Base-by-base conservation (phyloP, 2,329 filamentous ascomycete species). In the Pyrenophora tritici-repentis region DNA sequence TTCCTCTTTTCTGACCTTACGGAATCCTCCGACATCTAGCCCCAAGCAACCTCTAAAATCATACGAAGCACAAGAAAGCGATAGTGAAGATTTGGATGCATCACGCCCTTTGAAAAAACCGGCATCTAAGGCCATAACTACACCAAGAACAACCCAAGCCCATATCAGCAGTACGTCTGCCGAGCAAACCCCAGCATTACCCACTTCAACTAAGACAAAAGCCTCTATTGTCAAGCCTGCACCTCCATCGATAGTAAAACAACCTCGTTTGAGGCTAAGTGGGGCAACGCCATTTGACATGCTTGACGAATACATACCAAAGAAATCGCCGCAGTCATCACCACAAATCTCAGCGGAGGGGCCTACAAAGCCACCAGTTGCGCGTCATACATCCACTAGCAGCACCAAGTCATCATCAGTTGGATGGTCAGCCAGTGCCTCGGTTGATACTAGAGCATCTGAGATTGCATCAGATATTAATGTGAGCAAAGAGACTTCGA, bases 61-160 rank as follows among this genome's bases (percentile, higher is more conserved):
- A 20, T 13, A 24, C 7, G 26, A 29, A 24, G 18, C 39, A 14
- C 42, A 44, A 17, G 58, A 58, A n/a, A 63, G 62, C 18, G 68
- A 71, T 32, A 66, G 64, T 44, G 67, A 71, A 12, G 68, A 72
- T 42, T 51, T 72, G 12, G 64, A 72, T 47, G 54, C 55, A 4
- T 58, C 56, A 6, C 42, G 29, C 10, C 57, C 29, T 4, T 32
- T 52, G 32, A 13, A 32, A 51, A 56, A 41, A 13, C 16, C 40
- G 32, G 22, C 34, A 24, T 8, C 33, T 47, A 47, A 61, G 50
- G 3, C 16, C 44, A 8, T 20, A 10, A 13, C 32, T 16, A 35
- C 49, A 29, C 24, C 41, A 16, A 38, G 51, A 43, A 16, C 38
- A 14, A 37, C 7, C 7, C 26, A 10, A 29, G 13, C 26, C 9